Base-by-base conservation (phyloP, 768 basidiomycete genomes). In the Gymnopilus junonius region DNA sequence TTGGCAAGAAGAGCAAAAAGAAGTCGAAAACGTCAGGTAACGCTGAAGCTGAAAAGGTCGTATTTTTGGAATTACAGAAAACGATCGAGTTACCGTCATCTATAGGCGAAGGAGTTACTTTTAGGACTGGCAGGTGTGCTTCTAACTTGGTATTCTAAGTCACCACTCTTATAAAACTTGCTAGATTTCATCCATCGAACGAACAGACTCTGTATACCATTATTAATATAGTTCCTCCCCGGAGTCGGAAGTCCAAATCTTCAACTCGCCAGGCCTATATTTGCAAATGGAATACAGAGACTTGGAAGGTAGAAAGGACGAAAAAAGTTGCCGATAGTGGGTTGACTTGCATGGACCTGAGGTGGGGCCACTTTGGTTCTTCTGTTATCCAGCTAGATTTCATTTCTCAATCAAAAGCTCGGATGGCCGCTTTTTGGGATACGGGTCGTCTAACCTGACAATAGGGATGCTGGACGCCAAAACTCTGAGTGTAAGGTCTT, bases 271-370 rank as follows among this genome's bases (percentile, higher is more conserved):
- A 85, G 58, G 87, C 88, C 2, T 93, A 84, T 68, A 73, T 92
- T 10, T 80, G 83, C 65, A 90, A 86, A 74, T 97, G 91, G 94
- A 87, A 90, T 67, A 82, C 88, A 14, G 71, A 83, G 20, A 83
- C 82, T 2, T 94, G 94, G 92, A 83, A 81, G 17, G 76, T 88
- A 5, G 81, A 86, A 5, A 88, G 86, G 62, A 80, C 81, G 23
- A 83, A 90, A 59, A 93, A 94, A 71, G 80, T 95, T 4, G 87
- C 89, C 27, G 90, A 91, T 63, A 88, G 89, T 65, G 89, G 91
- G 20, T 69, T 97, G 31, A 98, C 97, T 11, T 92, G 89, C 69
- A 91, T 99, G 71, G 94, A 94, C 71, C 76, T 94, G 56, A 97
- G 94, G 95, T 94, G 65, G 37, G 40, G 10, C n/a, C 8, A 54